Percentiles rank a stretch among this genome's conserved stretches.
These are phyloP conservation scores for Trichoderma koningiopsis DNA, from an alignment of 2,329 filamentous ascomycete genomes.

Conservation along the genomic window DNA sequence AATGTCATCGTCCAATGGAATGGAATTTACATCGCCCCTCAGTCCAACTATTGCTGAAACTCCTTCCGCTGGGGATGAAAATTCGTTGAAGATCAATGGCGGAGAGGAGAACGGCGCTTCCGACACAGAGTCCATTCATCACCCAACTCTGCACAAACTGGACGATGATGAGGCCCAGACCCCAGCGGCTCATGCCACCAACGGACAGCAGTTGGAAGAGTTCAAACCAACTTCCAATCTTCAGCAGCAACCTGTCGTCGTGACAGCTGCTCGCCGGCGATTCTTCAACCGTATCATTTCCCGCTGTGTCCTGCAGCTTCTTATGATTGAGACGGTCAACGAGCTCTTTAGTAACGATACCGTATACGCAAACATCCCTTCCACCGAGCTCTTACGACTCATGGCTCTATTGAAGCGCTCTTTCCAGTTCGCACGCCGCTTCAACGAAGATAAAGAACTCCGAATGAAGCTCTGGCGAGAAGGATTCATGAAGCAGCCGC, in stretches of 20 bases:
- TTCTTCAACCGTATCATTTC: conserved; percentile 99
- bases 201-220: conserved; percentile 68
- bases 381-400: conserved; percentile 80
- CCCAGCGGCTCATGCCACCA: conserved; percentile 34
- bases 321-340: conserved; percentile 99
- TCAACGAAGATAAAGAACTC: conserved; percentile 96
- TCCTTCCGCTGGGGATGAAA: conserved; percentile 48
- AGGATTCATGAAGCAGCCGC: conserved; percentile 99
- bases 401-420: conserved; percentile 96
- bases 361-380: conserved; percentile 92
- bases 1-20: conserved; percentile 52
- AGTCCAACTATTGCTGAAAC: conserved; percentile 45
- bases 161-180: conserved; percentile 42
- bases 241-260: conserved; percentile 86
- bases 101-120: conserved; percentile 43
- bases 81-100: conserved; percentile 64
- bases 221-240: conserved; percentile 76
- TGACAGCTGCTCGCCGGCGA: conserved; percentile 86
- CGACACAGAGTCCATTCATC: conserved; percentile 39
- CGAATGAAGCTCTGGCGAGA: conserved; percentile 93
- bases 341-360: conserved; percentile 97
- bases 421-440: conserved; percentile 93
- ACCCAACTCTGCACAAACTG: conserved; percentile 34
- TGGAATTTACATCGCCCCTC: conserved; percentile 51
- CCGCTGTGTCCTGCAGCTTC: conserved; percentile 91